Evolutionary conservation across 2,329 filamentous ascomycete species (phyloP).

Genomic region (Dactylellina parvicollis): DNA sequence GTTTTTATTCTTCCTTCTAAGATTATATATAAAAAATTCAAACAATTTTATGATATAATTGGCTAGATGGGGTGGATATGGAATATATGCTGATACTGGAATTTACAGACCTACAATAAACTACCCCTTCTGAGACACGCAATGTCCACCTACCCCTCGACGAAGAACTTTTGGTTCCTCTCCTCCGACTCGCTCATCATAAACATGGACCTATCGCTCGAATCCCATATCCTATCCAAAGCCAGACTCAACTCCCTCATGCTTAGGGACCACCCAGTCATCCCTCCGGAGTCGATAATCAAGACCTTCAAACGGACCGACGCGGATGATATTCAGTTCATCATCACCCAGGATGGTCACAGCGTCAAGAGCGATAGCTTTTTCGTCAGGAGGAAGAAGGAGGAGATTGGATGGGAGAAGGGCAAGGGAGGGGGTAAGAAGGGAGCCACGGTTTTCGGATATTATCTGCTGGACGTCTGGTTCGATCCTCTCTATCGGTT

Average conservation of each 20-base stretch:
- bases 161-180: conserved; percentile 85
- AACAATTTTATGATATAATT: not conserved
- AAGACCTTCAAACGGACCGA: conserved; percentile 88
- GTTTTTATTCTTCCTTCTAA: conserved; percentile 5
- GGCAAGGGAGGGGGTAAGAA: conserved; percentile 33
- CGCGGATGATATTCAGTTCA: conserved; percentile 79
- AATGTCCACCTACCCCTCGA: conserved; percentile 79
- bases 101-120: conserved; percentile 74
- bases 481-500: conserved; percentile 91
- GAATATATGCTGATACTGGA: conserved; percentile 71
- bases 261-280: conserved; percentile 84
- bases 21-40: conserved; percentile 1
- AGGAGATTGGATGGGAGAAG: conserved; percentile 70
- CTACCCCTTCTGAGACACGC: conserved; percentile 90
- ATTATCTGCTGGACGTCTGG: conserved; percentile 84
- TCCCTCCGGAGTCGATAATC: conserved; percentile 96
- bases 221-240: conserved; percentile 75
- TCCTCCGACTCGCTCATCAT: conserved; percentile 88
- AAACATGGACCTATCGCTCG: conserved; percentile 76
- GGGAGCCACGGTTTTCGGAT: conserved; percentile 35
- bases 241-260: conserved; percentile 77
- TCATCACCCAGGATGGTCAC: conserved; percentile 84
- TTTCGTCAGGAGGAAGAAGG: conserved; percentile 81
- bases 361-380: conserved; percentile 82
- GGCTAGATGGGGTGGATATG: too few relatives aligned